These are phyloP conservation scores for Pleurozium schreberi DNA, from an alignment of 225 moss, liverwort and hornwort species.

Conservation along the genomic window DNA sequence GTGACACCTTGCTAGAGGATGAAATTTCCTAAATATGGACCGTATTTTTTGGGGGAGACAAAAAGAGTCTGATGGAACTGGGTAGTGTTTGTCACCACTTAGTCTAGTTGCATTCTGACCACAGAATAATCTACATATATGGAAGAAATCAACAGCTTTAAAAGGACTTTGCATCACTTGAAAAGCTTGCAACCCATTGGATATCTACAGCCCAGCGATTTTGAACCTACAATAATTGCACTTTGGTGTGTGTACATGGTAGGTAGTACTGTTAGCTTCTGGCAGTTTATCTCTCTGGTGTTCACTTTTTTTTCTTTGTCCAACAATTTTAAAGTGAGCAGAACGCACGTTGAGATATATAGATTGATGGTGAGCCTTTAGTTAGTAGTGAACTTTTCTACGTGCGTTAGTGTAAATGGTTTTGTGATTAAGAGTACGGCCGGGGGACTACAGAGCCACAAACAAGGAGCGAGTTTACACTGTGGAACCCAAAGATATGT, in stretches of 20 bases:
- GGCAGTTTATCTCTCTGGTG: neutral
- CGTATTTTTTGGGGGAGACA: neutral
- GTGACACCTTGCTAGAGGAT: neutral
- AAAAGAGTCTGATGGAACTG: neutral
- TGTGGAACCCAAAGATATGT: neutral
- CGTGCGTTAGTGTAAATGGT: neutral
- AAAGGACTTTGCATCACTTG: neutral
- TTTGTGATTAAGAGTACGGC: neutral
- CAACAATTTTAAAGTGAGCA: neutral
- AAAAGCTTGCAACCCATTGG: neutral
- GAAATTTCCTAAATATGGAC: neutral
- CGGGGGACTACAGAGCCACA: neutral
- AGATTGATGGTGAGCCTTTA: neutral
- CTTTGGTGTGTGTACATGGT: neutral
- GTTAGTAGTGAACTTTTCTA: neutral
- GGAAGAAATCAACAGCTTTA: neutral
- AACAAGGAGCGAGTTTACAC: neutral
- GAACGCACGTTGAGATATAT: neutral
- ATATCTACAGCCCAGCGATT: neutral
- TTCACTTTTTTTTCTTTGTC: neutral
- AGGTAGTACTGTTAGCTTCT: neutral
- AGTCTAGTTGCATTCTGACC: neutral
- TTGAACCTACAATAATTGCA: neutral
- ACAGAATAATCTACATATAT: neutral
- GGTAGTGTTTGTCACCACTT: neutral